Evolutionary conservation across 2,329 filamentous ascomycete genomes (phyloP), one percentile per base, ranked within the genome.

Genomic region (Dothideomycetidae sp.): DNA sequence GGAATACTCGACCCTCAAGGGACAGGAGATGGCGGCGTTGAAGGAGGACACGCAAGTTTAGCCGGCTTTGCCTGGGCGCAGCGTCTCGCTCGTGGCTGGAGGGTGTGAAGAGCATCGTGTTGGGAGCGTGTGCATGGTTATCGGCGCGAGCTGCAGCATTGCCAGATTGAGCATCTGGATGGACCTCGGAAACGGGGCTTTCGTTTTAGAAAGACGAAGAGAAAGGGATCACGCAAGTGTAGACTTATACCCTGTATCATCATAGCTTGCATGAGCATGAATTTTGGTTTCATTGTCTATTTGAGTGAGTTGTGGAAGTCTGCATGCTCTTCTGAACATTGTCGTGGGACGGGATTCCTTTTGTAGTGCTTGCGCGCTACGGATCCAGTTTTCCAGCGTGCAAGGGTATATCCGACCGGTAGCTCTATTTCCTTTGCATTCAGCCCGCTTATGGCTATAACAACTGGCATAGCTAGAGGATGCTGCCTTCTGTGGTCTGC

Each of bases 1-100:
- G 81, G 77, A 85, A 55, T 83, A 53, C 42, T 48, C 21, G 7
- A 28, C 28, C 28, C 28, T 29, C n/a, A 16, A 21, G n/a, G 29
- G 17, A 12, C 30, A 38, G 15, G 31, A 39, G 32, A 39, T 34
- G 35, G 37, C 37, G 31, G 23, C 16, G 23, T 31, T 39, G 13
- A 21, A 39, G 26, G 37, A 39, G 31, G 37, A 23, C 16, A 35
- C 32, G 37, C 37, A 39, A 35, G 37, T 39, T 35, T 39, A 38
- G 36, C 30, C 36, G 30, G 36, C 36, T 38, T 32, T 33, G 36
- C 31, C 31, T 21, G 12, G 23, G 29, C 15, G 30, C 34, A 18
- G 13, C 17, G 18, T n/a, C n/a, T n/a, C 33, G n/a, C 14, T 35
- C 14, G 33, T 37, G 32, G 23, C 35, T 37, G 35, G n/a, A n/a